Base-by-base conservation (phyloP, 2,329 filamentous ascomycete species). In the Aureobasidium leucospermi region DNA sequence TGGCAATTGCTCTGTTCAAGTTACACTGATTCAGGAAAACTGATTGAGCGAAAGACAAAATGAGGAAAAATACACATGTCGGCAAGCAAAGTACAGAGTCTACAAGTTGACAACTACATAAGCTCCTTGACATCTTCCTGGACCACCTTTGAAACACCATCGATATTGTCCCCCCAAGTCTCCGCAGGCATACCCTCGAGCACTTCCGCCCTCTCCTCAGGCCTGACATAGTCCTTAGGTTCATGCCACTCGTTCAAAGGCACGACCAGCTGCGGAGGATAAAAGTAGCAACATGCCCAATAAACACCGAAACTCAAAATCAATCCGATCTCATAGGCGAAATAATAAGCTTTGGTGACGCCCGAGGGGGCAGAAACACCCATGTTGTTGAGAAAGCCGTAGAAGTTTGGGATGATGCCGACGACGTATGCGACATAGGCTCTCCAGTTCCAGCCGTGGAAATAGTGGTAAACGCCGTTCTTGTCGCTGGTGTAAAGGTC, bases 361-460 rank as follows among this genome's bases (percentile, higher is more conserved):
- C 39, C 53, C 13, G 3, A 1, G 7, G 53, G 42, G 5, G 42
- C 42, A 4, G 15, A n/a, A 13, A 77, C 72, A 1, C 74, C 75
- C 69, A 75, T 71, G 2, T 63, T 66, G 23, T 73, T 67, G 32
- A 75, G 73, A 62, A 85, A 73, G 0, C 81, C 82, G 0, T 81
- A 82, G 1, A 85, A 65, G 41, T 76, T 78, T 0, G 82, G 81
- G 1, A 71, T 76, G 0, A 84, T 78, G 7, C 80, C 80, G 3
- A 81, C 73, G 16, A 84, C 47, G 62, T 84, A 81, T 0, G 82
- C 77, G 6, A 78, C 67, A 4, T 81, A 70, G 0, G 82, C 82
- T 11, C 81, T 76, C 81, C 80, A 85, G 63, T 85, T 85, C 41
- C 76, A 74, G 2, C 80, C 78, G 9, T 65, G 65, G 2, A 65